phyloP scores from a whole-genome alignment of 2,329 filamentous ascomycete species.

The Venturiaceae sp. region DNA sequence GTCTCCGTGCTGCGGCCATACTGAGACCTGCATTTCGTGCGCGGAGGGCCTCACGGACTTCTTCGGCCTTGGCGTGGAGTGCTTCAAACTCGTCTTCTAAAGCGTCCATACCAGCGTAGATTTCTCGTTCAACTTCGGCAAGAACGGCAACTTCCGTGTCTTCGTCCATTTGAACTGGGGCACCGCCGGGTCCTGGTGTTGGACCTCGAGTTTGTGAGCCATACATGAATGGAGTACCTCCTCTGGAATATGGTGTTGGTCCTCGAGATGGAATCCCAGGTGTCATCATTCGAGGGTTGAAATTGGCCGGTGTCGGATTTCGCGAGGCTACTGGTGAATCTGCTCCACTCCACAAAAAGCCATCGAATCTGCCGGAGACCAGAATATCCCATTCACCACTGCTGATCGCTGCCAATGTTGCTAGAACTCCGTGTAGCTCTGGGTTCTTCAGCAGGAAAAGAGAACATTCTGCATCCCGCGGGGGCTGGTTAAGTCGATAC shows the following conservation, averaged over 20 bases:
- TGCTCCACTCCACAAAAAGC: slow-evolving; percentile 88
- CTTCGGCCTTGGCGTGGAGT: slow-evolving; percentile 76
- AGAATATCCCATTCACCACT: slow-evolving; percentile 95
- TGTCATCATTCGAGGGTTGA: neutral
- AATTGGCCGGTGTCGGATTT: neutral
- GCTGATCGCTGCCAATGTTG: slow-evolving; percentile 80
- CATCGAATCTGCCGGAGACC: slow-evolving; percentile 86
- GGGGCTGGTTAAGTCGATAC: slow-evolving; percentile 63
- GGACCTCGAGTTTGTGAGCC: slow-evolving; percentile 19
- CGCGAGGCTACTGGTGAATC: slow-evolving; percentile 46
- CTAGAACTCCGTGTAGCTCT: slow-evolving; percentile 72
- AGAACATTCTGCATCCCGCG: slow-evolving; percentile 77
- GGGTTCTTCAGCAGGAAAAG: slow-evolving; percentile 80
- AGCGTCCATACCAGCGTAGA: slow-evolving; percentile 88
- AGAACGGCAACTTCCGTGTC: slow-evolving; percentile 86
- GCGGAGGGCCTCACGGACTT: slow-evolving; percentile 66
- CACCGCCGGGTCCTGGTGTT: slow-evolving; percentile 36
- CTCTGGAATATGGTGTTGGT: slow-evolving; percentile 34
- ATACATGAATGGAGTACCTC: slow-evolving; percentile 7
- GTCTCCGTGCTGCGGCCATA: slow-evolving; percentile 48
- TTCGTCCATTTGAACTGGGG: slow-evolving; percentile 81
- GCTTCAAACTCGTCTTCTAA: slow-evolving; percentile 90
- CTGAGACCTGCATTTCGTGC: slow-evolving; percentile 74
- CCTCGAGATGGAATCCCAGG: slow-evolving; percentile 26
- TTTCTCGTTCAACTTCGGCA: slow-evolving; percentile 85